Evolutionary conservation across 805 yeast genomes (phyloP).

Genomic region (Spathaspora arborariae): DNA sequence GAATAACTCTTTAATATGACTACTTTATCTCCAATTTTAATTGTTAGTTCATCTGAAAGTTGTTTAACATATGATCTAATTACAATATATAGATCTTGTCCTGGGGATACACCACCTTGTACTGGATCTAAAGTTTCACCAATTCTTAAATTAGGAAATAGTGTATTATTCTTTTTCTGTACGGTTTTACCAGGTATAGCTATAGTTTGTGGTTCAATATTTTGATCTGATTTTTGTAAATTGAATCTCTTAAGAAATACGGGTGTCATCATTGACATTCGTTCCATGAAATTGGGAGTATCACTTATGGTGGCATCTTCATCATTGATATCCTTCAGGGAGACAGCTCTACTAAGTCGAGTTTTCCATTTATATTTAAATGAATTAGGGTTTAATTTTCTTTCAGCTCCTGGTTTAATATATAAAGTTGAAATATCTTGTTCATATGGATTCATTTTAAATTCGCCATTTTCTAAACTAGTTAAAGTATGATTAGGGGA

Average conservation of each 20-base stretch:
- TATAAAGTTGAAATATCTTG: neutral
- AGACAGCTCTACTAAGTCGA: conserved; percentile 22
- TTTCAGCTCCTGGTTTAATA: conserved; percentile 3
- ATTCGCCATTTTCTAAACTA: neutral
- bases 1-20: conserved; percentile 19
- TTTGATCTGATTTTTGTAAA: conserved; percentile 15
- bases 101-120: neutral
- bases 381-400: conserved; percentile 12
- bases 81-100: conserved; percentile 14
- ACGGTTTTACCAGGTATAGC: neutral
- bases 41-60: conserved; percentile 31
- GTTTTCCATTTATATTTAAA: conserved; percentile 14
- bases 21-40: conserved; percentile 29
- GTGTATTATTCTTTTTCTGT: neutral
- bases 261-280: conserved; percentile 22
- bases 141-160: neutral
- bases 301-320: neutral
- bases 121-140: conserved; percentile 2
- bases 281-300: neutral
- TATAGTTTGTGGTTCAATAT: conserved; percentile 2
- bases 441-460: neutral
- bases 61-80: conserved; percentile 23
- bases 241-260: conserved; percentile 31
- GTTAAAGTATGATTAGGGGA: neutral
- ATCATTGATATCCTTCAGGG: conserved; percentile 14